Evolutionary conservation across 2,329 filamentous ascomycete species (phyloP), one percentile per base, ranked within the genome.

Genomic region (Aureobasidium sp.): DNA sequence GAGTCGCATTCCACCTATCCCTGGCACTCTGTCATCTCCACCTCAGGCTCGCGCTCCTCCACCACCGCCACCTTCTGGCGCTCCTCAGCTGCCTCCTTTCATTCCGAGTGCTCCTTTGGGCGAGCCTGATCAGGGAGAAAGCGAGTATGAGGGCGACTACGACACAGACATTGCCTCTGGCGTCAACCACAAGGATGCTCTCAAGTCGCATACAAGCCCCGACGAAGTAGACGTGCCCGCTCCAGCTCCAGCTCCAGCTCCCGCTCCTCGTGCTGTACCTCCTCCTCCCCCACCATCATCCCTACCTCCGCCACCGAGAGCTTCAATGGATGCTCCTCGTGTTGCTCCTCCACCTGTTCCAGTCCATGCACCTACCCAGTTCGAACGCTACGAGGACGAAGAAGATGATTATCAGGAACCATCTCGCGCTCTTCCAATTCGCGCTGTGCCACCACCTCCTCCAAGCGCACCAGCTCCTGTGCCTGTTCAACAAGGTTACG

Each of bases 131-230:
- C 93, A 92, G 67, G 94, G 97, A 73, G 87, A 94, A 40, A 97
- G 94, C 0, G 95, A 98, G 75, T 98, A 98, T 74, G 96, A 99
- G 76, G 96, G 95, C 9, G 96, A 98, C 75, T 98, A 98, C 76
- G 96, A 98, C 72, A 98, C 96, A 9, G 96, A 98, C 76, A 98
- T 98, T 75, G 95, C 92, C 2, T 93, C 95, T n/a, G 91, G 93
- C 13, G 94, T 89, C n/a, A 93, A 93, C 65, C 94, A 97, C 78
- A 98, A 97, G 79, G 95, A 97, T 80, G 95, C 95, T 1, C 80
- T 98, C 68, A 97, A 95, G 77, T 56, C 67, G 13, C 94, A 97
- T 77, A 88, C 87, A 10, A 88, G 93, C 75, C 76, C 92, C 63
- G 87, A 88, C 67, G 87, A 89, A 56, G 77, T 79, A 43, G 81